Conservation (phyloP, 2,329 filamentous ascomycete genomes). For the Ophiostoma piceae region DNA sequence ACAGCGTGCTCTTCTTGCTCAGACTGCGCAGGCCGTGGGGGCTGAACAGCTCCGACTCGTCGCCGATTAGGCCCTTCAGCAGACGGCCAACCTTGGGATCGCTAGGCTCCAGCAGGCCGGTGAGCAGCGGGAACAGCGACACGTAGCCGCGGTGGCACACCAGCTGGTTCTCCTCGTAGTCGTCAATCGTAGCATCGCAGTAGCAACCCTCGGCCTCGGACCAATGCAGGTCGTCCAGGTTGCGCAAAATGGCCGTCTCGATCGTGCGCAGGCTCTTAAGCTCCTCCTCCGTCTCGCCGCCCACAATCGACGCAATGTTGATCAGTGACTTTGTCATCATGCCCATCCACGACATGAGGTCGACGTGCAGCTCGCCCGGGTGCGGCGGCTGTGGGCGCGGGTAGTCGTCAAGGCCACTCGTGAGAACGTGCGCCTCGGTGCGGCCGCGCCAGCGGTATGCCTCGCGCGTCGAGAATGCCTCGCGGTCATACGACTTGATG, state of each 20-base stretch:
- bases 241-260: conserved; percentile 71
- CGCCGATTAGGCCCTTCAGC: conserved; percentile 69
- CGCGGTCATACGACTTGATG: conserved; percentile 83
- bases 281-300: conserved; percentile 60
- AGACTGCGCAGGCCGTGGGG: conserved; percentile 82
- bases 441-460: conserved; percentile 93
- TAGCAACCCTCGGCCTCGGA: conserved; percentile 72
- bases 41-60: conserved; percentile 86
- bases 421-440: conserved; percentile 78
- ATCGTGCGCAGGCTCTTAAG: conserved; percentile 61
- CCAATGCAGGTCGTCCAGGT: conserved; percentile 94
- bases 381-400: conserved; percentile 89
- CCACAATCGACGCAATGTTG: conserved; percentile 72
- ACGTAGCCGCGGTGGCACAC: conserved; percentile 98
- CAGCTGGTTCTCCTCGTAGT: conserved; percentile 81
- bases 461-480: conserved; percentile 83
- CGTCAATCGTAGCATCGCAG: conserved; percentile 92
- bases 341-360: conserved; percentile 96
- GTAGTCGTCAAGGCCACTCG: conserved; percentile 93
- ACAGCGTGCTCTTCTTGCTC: conserved; percentile 75
- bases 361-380: conserved; percentile 90
- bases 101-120: conserved; percentile 69
- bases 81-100: conserved; percentile 69
- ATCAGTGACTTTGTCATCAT: conserved; percentile 85
- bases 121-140: conserved; percentile 85